Evolutionary conservation across 192 early-diverging fungal species (phyloP), one percentile per base, ranked within the genome.

Genomic region (Gryganskiella cystojenkinii): DNA sequence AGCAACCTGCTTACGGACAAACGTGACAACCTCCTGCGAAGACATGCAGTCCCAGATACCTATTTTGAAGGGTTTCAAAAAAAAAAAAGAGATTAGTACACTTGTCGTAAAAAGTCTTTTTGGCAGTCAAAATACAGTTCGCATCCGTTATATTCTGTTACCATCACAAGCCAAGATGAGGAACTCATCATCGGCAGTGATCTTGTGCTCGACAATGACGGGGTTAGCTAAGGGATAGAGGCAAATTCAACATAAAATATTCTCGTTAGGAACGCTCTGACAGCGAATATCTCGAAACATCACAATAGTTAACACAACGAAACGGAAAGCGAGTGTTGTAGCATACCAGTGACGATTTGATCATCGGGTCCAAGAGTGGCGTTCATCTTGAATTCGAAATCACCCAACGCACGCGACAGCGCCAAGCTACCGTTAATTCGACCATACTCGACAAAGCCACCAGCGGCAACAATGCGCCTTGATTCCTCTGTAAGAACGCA

Each of bases 31-130:
- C 78, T 96, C 85, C 67, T 98, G 93, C 80, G 92, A 95, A 22
- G 88, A 87, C 90, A 97, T 91, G 81, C 94, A 95, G 80, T 99
- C 98, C 96, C 96, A 99, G 67, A 99, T 99, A 52, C 98, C 94
- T 95, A 69, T 40, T 33, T 50, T 47, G 5, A 30, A 11, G 31
- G 17, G 17, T 42, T 19, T 3, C 34, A 8, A 51, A 24, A 10
- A 5, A 10, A 20, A 11, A 34, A 3, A 56, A 20, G 31, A 19
- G 11, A 37, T 9, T 7, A 33, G 3, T 19, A 19, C 14, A 20
- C 30, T 1, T 31, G 7, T 20, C 4, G 30, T 19, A 31, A 33
- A 2, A 40, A 56, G 56, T 20, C 56, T n/a, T n/a, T n/a, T n/a
- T n/a, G n/a, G n/a, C n/a, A n/a, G n/a, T n/a, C n/a, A n/a, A n/a